phyloP scores from a whole-genome alignment of 2,329 filamentous ascomycete species.

The Fusarium clavum region DNA sequence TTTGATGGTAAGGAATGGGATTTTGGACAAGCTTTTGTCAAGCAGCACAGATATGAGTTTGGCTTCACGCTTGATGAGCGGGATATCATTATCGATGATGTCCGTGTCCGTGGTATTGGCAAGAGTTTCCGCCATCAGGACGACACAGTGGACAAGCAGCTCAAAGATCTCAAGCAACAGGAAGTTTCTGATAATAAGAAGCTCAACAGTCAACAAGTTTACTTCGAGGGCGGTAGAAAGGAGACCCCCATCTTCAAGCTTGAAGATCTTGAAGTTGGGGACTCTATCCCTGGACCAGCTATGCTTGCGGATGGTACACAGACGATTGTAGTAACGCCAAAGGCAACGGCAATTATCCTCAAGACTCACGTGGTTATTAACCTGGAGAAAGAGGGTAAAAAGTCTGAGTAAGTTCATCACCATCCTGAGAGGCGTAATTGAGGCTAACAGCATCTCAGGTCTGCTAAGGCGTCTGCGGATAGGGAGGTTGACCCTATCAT shows the following conservation, averaged over 20 bases:
- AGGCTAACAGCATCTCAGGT: conserved; percentile 29
- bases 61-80: conserved; percentile 87
- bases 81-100: conserved; percentile 91
- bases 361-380: conserved; percentile 92
- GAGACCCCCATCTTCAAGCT: conserved; percentile 88
- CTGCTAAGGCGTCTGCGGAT: conserved; percentile 35
- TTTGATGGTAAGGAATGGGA: conserved; percentile 78
- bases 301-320: conserved; percentile 90
- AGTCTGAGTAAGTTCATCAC: conserved; percentile 46
- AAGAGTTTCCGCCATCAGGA: conserved; percentile 85
- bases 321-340: conserved; percentile 89
- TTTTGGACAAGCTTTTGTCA: conserved; percentile 85
- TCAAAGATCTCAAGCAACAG: conserved; percentile 74
- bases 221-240: conserved; percentile 83
- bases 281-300: conserved; percentile 81
- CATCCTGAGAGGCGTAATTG: too few relatives aligned
- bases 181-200: conserved; percentile 68
- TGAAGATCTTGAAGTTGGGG: conserved; percentile 76
- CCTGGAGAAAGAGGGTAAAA: conserved; percentile 68
- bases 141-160: conserved; percentile 85
- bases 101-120: conserved; percentile 87
- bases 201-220: conserved; percentile 77
- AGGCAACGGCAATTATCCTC: conserved; percentile 79
- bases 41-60: conserved; percentile 92
- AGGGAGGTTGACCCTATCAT: conserved; percentile 78